Percentiles rank a stretch among this genome's conserved stretches.
Conservation (phyloP, 805 yeast species). For the Danielia reshetovae region DNA sequence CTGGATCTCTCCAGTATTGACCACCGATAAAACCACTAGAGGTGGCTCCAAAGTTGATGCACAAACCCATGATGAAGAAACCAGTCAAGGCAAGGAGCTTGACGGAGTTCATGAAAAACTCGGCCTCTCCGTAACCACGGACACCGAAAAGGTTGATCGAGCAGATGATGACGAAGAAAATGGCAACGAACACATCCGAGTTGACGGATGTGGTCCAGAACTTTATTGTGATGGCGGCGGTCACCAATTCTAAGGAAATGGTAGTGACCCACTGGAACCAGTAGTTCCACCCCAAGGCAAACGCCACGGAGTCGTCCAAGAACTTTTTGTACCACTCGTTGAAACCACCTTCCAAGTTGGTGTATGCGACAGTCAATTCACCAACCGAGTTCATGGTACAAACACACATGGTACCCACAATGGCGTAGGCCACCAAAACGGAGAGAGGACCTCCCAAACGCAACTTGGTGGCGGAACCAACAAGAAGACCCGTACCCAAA, state of each 20-base stretch:
- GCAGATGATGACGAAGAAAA: conserved; percentile 46
- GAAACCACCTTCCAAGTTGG: conserved; percentile 41
- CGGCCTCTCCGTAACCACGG: conserved; percentile 45
- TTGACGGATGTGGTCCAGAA: conserved; percentile 53
- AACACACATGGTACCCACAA: conserved; percentile 25
- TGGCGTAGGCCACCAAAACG: conserved; percentile 20
- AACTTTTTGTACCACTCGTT: conserved; percentile 27
- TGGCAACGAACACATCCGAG: conserved; percentile 54
- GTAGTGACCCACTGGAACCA: conserved; percentile 27
- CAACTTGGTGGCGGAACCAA: conserved; percentile 34
- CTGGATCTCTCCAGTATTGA: conserved; percentile 39
- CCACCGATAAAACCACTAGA: conserved; percentile 35
- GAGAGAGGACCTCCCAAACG: conserved; percentile 23
- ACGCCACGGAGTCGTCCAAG: conserved; percentile 35
- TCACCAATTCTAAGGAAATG: conserved; percentile 19
- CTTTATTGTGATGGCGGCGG: conserved; percentile 45
- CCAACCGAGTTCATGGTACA: conserved; percentile 39
- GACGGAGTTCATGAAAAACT: conserved; percentile 34
- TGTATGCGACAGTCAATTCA: conserved; percentile 56
- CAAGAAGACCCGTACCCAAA: conserved; percentile 40
- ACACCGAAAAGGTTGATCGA: conserved; percentile 44
- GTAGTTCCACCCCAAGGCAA: conserved; percentile 38
- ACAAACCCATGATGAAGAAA: conserved; percentile 38
- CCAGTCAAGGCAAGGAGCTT: conserved; percentile 37
- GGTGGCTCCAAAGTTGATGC: conserved; percentile 34